These are phyloP conservation scores for Luvunga scandens DNA, from an alignment of 345 rosid genomes.

Conservation along the genomic window DNA sequence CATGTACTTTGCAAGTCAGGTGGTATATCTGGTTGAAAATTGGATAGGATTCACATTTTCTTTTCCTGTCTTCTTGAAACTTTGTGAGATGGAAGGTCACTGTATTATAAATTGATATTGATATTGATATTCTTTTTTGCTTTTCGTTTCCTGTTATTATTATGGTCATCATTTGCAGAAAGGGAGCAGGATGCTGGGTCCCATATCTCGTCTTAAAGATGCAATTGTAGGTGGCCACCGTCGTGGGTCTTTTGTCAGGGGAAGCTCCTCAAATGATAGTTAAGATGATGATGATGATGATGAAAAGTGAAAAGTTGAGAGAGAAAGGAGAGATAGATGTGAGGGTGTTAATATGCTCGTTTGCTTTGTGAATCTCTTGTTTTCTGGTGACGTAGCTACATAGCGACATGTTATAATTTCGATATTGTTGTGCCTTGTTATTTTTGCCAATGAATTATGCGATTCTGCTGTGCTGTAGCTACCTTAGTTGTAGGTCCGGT, in stretches of 20 bases:
- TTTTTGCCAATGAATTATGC: background rate
- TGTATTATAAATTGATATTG: too few relatives aligned
- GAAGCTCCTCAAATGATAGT: constrained; percentile 44
- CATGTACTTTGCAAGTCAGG: background rate
- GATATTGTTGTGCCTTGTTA: constrained; percentile 2
- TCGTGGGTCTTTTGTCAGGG: constrained; percentile 58
- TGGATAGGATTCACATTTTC: background rate
- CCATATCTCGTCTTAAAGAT: constrained; percentile 75
- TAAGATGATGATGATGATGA: constrained; percentile 35
- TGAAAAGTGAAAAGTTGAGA: background rate
- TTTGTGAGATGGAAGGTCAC: background rate
- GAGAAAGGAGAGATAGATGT: background rate
- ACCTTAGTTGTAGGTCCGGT: too few relatives aligned
- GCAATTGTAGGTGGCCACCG: constrained; percentile 75
- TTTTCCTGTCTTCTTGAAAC: background rate
- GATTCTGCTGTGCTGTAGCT: too few relatives aligned
- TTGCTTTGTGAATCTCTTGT: constrained; percentile 7
- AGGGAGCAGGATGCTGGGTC: constrained; percentile 61
- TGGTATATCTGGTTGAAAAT: background rate
- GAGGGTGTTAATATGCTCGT: constrained; percentile 1
- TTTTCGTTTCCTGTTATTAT: background rate
- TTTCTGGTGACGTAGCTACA: background rate
- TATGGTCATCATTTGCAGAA: constrained; percentile 36
- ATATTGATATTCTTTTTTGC: background rate
- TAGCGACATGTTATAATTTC: constrained; percentile 5